A percentile compares a stretch with the other conserved stretches of the same genome.
Evolutionary conservation across 2,329 filamentous ascomycete genomes (phyloP).

Genomic region (Nemania sp.): DNA sequence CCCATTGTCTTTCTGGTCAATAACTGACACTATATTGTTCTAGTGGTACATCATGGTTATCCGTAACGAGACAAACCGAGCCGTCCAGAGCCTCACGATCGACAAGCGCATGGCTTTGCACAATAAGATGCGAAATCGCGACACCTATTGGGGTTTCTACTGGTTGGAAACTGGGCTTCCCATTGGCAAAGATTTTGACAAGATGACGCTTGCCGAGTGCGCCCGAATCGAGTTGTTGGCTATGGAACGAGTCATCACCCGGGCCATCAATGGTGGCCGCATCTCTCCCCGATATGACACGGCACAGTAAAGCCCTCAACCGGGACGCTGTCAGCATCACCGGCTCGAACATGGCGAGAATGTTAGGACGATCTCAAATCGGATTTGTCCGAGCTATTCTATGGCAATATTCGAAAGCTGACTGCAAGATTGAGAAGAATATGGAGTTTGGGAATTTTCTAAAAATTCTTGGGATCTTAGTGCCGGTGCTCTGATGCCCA

Average conservation of each 20-base stretch:
- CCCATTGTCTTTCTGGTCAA: too few species aligned
- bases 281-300: conserved; percentile 17
- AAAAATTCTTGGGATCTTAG: too few species aligned
- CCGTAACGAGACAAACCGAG: conserved; percentile 53
- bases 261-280: conserved; percentile 30
- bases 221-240: conserved; percentile 52
- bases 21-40: conserved; percentile 24
- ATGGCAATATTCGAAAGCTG: too few species aligned
- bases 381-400: too few species aligned
- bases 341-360: too few species aligned
- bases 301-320: too few species aligned
- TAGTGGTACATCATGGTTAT: conserved; percentile 62
- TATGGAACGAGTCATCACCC: conserved; percentile 53
- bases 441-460: neutral
- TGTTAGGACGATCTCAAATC: neutral
- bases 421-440: neutral
- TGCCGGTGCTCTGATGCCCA: too few species aligned
- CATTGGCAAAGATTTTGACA: conserved; percentile 48
- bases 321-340: too few species aligned
- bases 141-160: conserved; percentile 57
- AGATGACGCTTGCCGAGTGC: conserved; percentile 52
- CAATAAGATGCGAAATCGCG: conserved; percentile 34
- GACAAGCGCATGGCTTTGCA: conserved; percentile 47
- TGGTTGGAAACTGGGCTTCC: conserved; percentile 52
- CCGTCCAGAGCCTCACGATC: conserved; percentile 46